Evolutionary conservation across 225 moss, liverwort and hornwort species (phyloP).

Genomic region (Straminergon stramineum): DNA sequence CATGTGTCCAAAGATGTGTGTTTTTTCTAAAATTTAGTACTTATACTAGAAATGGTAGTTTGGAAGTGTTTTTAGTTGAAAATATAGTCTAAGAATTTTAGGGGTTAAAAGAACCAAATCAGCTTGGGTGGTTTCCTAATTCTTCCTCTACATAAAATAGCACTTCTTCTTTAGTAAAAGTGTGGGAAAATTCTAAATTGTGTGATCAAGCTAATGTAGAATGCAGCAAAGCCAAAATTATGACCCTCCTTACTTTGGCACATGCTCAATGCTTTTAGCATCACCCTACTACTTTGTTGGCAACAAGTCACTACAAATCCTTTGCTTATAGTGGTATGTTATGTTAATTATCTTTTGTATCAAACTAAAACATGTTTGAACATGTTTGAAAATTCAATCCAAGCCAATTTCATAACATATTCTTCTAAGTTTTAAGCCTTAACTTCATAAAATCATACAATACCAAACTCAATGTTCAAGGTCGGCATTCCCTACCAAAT

Average conservation of each 20-base stretch:
- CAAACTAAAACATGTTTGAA: too few relatives aligned
- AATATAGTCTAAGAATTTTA: too few relatives aligned
- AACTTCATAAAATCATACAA: background rate
- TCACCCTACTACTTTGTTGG: background rate
- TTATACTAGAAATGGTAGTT: too few relatives aligned
- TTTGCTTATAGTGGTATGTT: background rate
- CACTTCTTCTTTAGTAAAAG: background rate
- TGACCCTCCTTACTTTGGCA: background rate
- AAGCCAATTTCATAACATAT: background rate
- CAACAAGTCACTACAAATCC: background rate
- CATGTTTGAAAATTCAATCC: background rate
- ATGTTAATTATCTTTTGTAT: background rate
- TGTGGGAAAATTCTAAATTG: background rate
- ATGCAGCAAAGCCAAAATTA: accelerated
- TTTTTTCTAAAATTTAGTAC: too few relatives aligned
- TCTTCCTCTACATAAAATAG: background rate
- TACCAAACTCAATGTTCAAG: background rate
- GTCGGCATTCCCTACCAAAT: accelerated
- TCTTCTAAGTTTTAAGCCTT: background rate
- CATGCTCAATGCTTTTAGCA: background rate
- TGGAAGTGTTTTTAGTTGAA: too few relatives aligned
- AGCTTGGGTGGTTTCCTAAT: background rate
- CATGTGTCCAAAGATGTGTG: too few relatives aligned
- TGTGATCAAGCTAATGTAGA: background rate
- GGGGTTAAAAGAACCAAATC: background rate